Conservation (phyloP, 345 rosid species). For the Euphorbia peplus region DNA sequence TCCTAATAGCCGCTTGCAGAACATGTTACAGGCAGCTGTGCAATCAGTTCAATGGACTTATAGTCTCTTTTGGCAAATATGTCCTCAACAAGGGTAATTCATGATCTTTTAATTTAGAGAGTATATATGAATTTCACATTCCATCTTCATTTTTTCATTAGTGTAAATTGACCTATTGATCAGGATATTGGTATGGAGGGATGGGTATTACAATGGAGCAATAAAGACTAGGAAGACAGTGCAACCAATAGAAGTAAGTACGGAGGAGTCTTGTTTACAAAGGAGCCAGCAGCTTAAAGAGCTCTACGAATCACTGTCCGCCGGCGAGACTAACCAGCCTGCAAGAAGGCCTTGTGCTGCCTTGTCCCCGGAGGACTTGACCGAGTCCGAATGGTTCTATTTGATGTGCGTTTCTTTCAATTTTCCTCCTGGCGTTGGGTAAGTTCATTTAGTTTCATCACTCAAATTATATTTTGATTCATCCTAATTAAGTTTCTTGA, state of each 20-base stretch:
- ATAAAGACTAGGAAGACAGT: slow-evolving; percentile 96
- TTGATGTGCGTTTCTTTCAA: slow-evolving; percentile 97
- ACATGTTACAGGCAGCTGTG: slow-evolving; percentile 71
- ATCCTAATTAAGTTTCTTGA: too few relatives aligned
- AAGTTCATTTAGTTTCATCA: slow-evolving; percentile 31
- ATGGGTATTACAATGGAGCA: slow-evolving; percentile 94
- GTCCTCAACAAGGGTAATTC: slow-evolving; percentile 93
- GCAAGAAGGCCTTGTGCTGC: slow-evolving; percentile 73
- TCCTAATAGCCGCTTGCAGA: slow-evolving; percentile 57
- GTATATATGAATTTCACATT: not conserved
- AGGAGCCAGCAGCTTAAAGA: slow-evolving; percentile 95
- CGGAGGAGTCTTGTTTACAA: slow-evolving; percentile 87
- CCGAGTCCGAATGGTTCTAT: slow-evolving; percentile 97
- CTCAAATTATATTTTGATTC: too few relatives aligned
- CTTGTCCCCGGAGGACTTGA: slow-evolving; percentile 90
- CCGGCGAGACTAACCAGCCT: slow-evolving; percentile 71
- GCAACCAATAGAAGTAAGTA: slow-evolving; percentile 83
- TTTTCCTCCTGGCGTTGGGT: slow-evolving; percentile 80
- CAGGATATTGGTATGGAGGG: slow-evolving; percentile 84
- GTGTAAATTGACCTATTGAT: not conserved
- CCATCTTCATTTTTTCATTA: not conserved
- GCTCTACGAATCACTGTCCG: slow-evolving; percentile 76
- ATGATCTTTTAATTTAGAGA: not conserved
- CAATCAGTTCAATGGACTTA: slow-evolving; percentile 96
- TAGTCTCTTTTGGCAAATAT: slow-evolving; percentile 86